Conservation (phyloP, 1,284 basidiomycete genomes). For the Cutaneotrichosporon sp. region DNA sequence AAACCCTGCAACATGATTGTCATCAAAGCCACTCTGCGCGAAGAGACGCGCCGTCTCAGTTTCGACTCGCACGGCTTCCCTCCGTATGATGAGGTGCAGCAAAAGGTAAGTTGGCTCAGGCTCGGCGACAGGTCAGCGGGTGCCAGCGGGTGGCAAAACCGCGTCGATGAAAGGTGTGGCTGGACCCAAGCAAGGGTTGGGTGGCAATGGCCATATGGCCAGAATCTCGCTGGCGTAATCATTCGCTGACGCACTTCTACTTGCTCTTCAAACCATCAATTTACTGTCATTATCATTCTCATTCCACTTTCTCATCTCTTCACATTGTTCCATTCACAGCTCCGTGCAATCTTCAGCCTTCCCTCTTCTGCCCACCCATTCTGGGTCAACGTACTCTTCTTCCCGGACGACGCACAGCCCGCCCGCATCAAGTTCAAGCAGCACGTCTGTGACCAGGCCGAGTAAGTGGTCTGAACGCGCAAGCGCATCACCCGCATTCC, state of each 20-base stretch:
- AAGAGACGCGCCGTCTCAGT: conserved; percentile 49
- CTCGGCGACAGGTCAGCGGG: neutral
- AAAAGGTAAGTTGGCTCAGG: conserved; percentile 38
- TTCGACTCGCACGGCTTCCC: conserved; percentile 48
- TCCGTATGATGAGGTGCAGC: conserved; percentile 43
- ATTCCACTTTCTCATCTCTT: neutral
- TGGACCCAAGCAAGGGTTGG: neutral
- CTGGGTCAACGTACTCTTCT: conserved; percentile 50
- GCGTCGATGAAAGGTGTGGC: neutral
- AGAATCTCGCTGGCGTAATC: neutral
- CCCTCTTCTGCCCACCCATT: conserved; percentile 47
- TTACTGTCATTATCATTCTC: no score
- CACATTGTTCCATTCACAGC: conserved; percentile 27
- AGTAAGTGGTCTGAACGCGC: conserved; percentile 39
- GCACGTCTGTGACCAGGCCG: conserved; percentile 50
- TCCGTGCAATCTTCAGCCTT: conserved; percentile 48
- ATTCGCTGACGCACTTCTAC: neutral
- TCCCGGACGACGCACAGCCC: conserved; percentile 44
- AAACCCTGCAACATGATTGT: conserved; percentile 36
- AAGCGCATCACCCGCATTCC: neutral
- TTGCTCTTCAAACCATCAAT: neutral
- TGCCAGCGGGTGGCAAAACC: conserved; percentile 11
- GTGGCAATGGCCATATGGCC: conserved; percentile 13
- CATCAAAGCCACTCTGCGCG: conserved; percentile 51
- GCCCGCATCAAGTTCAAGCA: conserved; percentile 52